A percentile compares a stretch with the other conserved stretches of the same genome.
These are phyloP conservation scores for Macroventuria anomochaeta DNA, from an alignment of 2,329 filamentous ascomycete genomes.

Conservation along the genomic window DNA sequence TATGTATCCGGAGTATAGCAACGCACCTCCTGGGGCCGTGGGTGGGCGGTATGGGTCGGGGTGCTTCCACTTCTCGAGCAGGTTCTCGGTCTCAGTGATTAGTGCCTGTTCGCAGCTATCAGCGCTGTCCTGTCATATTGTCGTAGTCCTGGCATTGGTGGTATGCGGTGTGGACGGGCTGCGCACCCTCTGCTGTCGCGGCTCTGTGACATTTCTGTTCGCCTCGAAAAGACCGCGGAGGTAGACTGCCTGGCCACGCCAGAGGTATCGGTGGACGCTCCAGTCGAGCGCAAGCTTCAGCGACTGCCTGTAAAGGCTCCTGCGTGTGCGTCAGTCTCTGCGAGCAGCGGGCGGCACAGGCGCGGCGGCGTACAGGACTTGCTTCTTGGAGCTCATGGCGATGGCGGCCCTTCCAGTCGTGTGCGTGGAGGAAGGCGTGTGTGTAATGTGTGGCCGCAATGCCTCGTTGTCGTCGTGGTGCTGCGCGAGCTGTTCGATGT, in stretches of 20 bases:
- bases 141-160: conserved; percentile 2
- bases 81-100: conserved; percentile 83
- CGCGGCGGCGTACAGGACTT: conserved; percentile 43
- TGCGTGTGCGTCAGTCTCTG: conserved; percentile 48
- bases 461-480: conserved; percentile 30
- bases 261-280: conserved; percentile 89
- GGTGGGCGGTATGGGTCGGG: conserved; percentile 91
- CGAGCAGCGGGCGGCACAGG: conserved; percentile 18
- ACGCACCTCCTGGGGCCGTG: conserved; percentile 87
- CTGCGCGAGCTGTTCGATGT: conserved; percentile 23
- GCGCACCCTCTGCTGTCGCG: conserved; percentile 81
- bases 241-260: conserved; percentile 95
- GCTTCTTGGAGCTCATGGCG: conserved; percentile 51
- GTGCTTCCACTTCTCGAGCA: conserved; percentile 95
- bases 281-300: conserved; percentile 94
- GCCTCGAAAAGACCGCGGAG: conserved; percentile 95
- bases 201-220: conserved; percentile 83
- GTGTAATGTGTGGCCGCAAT: conserved; percentile 37
- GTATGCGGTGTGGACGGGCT: neutral
- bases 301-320: conserved; percentile 85
- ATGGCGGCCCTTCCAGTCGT: conserved; percentile 21
- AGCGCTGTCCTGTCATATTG: conserved; percentile 20
- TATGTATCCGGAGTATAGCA: conserved; percentile 25
- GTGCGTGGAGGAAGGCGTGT: conserved; percentile 19
- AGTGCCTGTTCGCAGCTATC: conserved; percentile 66